A percentile compares a stretch with the other conserved stretches of the same genome.
phyloP scores from a whole-genome alignment of 1,284 basidiomycete species.

The Ceratobasidium sp. region DNA sequence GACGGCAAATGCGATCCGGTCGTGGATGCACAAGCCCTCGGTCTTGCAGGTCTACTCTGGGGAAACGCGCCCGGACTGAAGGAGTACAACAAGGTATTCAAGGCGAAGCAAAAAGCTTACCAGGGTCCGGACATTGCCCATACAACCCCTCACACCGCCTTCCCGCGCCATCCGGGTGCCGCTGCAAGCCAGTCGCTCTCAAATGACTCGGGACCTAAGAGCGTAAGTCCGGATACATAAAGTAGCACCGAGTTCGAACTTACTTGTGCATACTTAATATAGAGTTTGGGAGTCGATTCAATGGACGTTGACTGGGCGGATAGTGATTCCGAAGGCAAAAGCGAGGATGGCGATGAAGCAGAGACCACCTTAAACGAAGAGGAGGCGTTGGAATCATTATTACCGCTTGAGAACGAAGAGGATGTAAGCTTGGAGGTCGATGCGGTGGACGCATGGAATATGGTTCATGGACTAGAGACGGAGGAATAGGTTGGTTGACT shows the following conservation, averaged over 20 bases:
- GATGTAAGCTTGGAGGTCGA: constrained; percentile 7
- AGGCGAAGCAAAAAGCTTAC: not conserved
- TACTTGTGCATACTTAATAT: not conserved
- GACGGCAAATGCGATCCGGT: not conserved
- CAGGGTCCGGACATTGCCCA: constrained; percentile 5
- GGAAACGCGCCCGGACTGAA: not conserved
- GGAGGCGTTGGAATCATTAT: not conserved
- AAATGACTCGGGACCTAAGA: not conserved
- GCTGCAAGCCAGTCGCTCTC: not conserved
- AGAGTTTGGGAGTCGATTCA: not conserved
- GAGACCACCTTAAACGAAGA: not conserved
- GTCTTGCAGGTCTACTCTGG: not conserved
- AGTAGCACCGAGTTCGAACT: no score
- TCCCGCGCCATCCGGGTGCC: not conserved
- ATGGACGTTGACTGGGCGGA: not conserved
- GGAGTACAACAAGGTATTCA: constrained; percentile 8
- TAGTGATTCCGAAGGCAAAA: not conserved
- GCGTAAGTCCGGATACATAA: no score
- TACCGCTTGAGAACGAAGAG: not conserved
- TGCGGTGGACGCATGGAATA: not conserved
- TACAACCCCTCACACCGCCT: not conserved
- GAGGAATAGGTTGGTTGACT: not conserved
- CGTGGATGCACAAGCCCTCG: not conserved
- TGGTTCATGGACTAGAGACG: not conserved
- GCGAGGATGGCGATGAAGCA: not conserved